Percentiles rank a stretch among this genome's conserved stretches.
Conservation (phyloP, 495 filamentous ascomycete species). For the Aspergillus diversus region DNA sequence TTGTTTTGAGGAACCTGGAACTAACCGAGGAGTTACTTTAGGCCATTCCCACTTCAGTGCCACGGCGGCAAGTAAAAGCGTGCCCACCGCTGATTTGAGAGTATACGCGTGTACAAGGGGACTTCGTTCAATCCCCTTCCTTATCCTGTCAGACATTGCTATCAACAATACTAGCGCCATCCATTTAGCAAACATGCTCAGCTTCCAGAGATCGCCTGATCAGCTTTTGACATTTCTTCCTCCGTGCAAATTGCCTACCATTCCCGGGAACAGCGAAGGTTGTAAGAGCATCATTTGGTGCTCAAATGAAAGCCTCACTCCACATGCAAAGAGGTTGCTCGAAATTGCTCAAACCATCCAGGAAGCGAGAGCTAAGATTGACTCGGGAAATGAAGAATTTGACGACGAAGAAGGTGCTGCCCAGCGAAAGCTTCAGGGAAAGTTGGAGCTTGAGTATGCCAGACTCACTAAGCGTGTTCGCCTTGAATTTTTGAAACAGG, state of each 20-base stretch:
- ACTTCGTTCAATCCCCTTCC: slow-evolving; percentile 49
- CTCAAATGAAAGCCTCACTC: slow-evolving; percentile 32
- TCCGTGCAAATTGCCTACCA: slow-evolving; percentile 30
- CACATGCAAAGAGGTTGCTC: slow-evolving; percentile 50
- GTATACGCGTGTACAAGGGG: slow-evolving; percentile 43
- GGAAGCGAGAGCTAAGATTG: slow-evolving; percentile 19
- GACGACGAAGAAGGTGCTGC: slow-evolving; percentile 13
- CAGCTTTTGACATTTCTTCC: slow-evolving; percentile 46
- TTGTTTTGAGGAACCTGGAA: not conserved
- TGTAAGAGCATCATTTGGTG: slow-evolving; percentile 43
- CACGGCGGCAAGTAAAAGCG: slow-evolving; percentile 20
- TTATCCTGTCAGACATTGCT: slow-evolving; percentile 42
- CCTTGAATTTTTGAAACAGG: slow-evolving; percentile 29
- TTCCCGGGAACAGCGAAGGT: slow-evolving; percentile 28
- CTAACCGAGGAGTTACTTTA: not conserved
- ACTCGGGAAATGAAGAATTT: slow-evolving; percentile 4
- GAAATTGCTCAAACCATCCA: slow-evolving; percentile 53
- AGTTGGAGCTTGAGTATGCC: slow-evolving; percentile 23
- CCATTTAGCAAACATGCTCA: slow-evolving; percentile 49
- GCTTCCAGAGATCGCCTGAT: slow-evolving; percentile 42
- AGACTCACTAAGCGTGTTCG: slow-evolving; percentile 30
- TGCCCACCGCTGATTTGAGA: slow-evolving; percentile 26
- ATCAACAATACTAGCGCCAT: slow-evolving; percentile 44
- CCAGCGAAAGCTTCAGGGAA: slow-evolving; percentile 28
- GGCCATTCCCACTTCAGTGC: slow-evolving; percentile 1